Evolutionary conservation across 1,284 basidiomycete genomes (phyloP), one percentile per base, ranked within the genome.

Genomic region (Microbotryum scabiosae): DNA sequence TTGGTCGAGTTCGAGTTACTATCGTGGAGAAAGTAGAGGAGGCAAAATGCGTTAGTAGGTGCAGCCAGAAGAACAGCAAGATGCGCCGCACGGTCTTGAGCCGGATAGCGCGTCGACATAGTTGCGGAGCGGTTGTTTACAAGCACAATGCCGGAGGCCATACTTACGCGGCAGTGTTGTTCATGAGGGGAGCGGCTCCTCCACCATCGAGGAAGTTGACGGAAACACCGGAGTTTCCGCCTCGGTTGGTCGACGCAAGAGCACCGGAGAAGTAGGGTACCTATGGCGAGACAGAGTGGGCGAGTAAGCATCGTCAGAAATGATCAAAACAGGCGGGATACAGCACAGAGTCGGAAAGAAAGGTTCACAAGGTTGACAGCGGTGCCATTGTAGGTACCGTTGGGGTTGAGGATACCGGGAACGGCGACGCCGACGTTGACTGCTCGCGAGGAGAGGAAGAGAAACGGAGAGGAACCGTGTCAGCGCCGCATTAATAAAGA

Each of bases 121-220:
- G 9, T 7, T 30, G 30, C 30, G 6, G 30, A 30, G 8, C 30
- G 30, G 30, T 30, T 30, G 30, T 30, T 30, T 9, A 30, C 30
- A 9, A 30, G 30, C 8, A 10, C 36, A 41, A 5, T 41, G 14
- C 16, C 36, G 16, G 36, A 41, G 16, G 5, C 14, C 36, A 12
- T 6, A 54, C 59, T 60, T 52, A 48, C 32, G 55, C 61, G n/a
- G 65, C 44, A 28, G 41, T 67, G 65, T 64, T 57, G 51, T 48
- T 18, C 61, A 59, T 64, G 21, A 67, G 57, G 8, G 65, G 65
- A 18, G 21, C 51, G 20, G 65, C 65, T 47, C 64, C 65, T 46
- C 65, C 65, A 45, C 66, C 65, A 50, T 67, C 65, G 18, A 67
- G 64, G 65, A 67, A 67, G 65, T 66, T 67, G 52, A 67, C 30